Evolutionary conservation across 129 eudicot species (phyloP).

Genomic region (Helichrysum umbraculigerum): DNA sequence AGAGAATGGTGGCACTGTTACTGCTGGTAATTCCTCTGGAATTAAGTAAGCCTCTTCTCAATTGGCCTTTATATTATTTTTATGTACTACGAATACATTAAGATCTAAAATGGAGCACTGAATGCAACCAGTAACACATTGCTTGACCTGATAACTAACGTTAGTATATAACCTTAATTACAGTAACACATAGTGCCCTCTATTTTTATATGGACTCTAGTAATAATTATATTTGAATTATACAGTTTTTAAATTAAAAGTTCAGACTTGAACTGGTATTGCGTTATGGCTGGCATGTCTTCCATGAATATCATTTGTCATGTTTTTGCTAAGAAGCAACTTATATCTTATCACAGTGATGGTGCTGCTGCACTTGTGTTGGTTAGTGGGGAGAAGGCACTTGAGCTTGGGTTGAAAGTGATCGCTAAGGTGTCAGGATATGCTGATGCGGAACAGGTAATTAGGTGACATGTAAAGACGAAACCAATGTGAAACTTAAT

Average conservation of each 20-base stretch:
- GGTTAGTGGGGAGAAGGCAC: slow-evolving; percentile 89
- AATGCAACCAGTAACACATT: background rate
- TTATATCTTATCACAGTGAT: slow-evolving; percentile 58
- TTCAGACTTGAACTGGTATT: slow-evolving; percentile 41
- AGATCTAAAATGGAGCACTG: background rate
- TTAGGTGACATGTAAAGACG: background rate
- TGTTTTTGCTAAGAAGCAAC: background rate
- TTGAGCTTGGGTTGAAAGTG: slow-evolving; percentile 82
- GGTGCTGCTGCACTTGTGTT: slow-evolving; percentile 98
- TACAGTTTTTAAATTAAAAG: background rate
- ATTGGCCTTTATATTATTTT: background rate
- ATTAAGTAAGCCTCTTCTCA: slow-evolving; percentile 53
- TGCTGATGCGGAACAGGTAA: slow-evolving; percentile 95
- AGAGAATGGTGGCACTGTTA: slow-evolving; percentile 86
- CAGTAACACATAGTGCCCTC: background rate
- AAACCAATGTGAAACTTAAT: background rate
- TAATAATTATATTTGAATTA: no score
- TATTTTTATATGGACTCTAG: background rate
- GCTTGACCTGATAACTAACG: background rate
- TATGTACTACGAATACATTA: background rate
- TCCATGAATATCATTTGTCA: no score
- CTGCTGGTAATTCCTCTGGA: slow-evolving; percentile 95
- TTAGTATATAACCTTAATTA: background rate
- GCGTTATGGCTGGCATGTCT: slow-evolving; percentile 33
- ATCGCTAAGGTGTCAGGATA: slow-evolving; percentile 84